Base-by-base conservation (phyloP, 148 eudicot species). In the Beta vulgaris region DNA sequence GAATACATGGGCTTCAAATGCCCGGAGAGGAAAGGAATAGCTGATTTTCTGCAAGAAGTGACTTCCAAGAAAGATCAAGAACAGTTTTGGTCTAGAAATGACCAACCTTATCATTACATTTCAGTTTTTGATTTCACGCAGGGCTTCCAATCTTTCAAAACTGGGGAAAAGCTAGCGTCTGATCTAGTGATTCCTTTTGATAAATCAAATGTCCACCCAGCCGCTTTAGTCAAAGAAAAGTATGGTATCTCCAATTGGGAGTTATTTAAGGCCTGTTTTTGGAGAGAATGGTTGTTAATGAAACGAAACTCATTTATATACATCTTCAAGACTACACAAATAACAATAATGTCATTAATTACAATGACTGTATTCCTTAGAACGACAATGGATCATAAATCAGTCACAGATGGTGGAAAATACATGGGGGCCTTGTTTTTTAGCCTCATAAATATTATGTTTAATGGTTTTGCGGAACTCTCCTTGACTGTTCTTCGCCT, bases 31-130 rank as follows among this genome's bases (percentile, higher is more conserved):
- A 92, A 92, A 84, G 97, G 91, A 42, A 90, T 88, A 31, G 94
- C 97, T 6, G 97, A 92, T 70, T 92, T 90, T 79, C 91, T 92
- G 44, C 97, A 89, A 78, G 97, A 91, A 82, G 92, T 91, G 35
- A 89, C 94, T 68, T 92, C 97, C 44, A 82, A 64, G 75, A 92
- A 90, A 68, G 94, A 92, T 67, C 97, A 90, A 83, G 84, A 85
- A 73, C 97, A 92, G 51, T 92, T 88, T 59, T 92, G 94, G 93
- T 80, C 12, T 69, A 85, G 48, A 61, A 82, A 61, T 32, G 58
- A 84, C 48, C 79, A 83, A 72, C 78, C 85, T 23, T 90, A 90
- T 69, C 72, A 43, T 69, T 90, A 81, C 63, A 69, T 92, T 42
- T 79, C 90, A 4, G 86, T 84, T 11, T 15, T 85, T 12, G 87